phyloP scores from a whole-genome alignment of 805 yeast genomes.

The Jamesozyma hellenica region DNA sequence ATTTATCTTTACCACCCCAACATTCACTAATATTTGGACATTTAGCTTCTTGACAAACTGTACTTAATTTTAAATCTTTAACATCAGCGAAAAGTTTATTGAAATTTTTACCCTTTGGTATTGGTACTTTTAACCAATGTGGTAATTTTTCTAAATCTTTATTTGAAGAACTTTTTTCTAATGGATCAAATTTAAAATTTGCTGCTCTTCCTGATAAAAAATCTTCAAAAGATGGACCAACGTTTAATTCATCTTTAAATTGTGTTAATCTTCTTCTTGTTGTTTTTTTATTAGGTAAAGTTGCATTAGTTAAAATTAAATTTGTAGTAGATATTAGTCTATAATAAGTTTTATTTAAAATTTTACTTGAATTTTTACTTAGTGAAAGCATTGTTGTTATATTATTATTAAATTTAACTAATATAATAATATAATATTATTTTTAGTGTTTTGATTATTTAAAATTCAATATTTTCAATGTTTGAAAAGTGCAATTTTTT shows the following conservation, averaged over 20 bases:
- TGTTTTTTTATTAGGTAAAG: neutral
- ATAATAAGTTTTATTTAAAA: neutral
- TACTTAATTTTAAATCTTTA: constrained; percentile 76
- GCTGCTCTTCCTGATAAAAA: constrained; percentile 77
- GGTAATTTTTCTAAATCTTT: constrained; percentile 64
- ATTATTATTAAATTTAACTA: too few relatives aligned
- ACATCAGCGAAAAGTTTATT: constrained; percentile 76
- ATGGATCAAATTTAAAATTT: constrained; percentile 55
- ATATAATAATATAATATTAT: too few relatives aligned
- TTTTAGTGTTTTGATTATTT: too few relatives aligned
- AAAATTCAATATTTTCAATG: too few relatives aligned
- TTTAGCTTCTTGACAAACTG: constrained; percentile 97
- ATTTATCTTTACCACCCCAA: constrained; percentile 86
- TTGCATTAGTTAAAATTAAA: neutral
- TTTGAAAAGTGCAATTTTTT: too few relatives aligned
- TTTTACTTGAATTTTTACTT: neutral
- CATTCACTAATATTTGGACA: constrained; percentile 99
- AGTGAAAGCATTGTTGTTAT: neutral
- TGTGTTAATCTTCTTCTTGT: constrained; percentile 42
- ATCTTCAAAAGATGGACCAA: constrained; percentile 92
- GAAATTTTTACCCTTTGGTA: constrained; percentile 88
- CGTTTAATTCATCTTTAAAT: constrained; percentile 59
- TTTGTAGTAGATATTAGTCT: neutral
- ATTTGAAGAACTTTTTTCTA: constrained; percentile 52
- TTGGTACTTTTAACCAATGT: constrained; percentile 87